Percentiles rank a stretch among this genome's conserved stretches.
These are phyloP conservation scores for Cyberlindnera mississippiensis DNA, from an alignment of 805 yeast species.

Conservation along the genomic window DNA sequence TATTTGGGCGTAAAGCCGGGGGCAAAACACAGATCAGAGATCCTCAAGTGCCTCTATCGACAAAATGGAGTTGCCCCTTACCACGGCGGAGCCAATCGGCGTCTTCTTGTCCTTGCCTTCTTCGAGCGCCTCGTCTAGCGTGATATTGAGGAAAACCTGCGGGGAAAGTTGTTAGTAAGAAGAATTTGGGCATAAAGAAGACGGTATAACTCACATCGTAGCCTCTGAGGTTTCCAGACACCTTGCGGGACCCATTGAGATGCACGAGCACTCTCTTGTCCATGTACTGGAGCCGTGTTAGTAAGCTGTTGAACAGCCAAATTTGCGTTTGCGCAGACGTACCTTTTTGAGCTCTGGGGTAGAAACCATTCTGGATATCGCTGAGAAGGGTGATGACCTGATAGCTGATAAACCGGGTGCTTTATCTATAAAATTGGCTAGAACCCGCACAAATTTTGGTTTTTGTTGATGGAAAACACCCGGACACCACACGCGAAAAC, in stretches of 20 bases:
- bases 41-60: constrained; percentile 49
- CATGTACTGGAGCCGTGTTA: constrained; percentile 49
- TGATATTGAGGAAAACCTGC: constrained; percentile 65
- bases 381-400: background rate
- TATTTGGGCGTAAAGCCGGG: too few relatives aligned
- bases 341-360: constrained; percentile 58
- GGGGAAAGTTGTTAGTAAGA: constrained; percentile 2
- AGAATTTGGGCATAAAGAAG: background rate
- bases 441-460: too few relatives aligned
- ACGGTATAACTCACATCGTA: constrained; percentile 45
- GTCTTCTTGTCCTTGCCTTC: constrained; percentile 44
- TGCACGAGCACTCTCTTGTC: constrained; percentile 72
- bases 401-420: too few relatives aligned
- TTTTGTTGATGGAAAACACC: background rate
- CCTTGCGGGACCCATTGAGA: constrained; percentile 72
- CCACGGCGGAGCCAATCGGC: constrained; percentile 64
- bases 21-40: constrained; percentile 11
- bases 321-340: constrained; percentile 18
- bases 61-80: constrained; percentile 76
- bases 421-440: too few relatives aligned
- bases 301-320: too few relatives aligned
- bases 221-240: constrained; percentile 81
- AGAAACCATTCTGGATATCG: constrained; percentile 42
- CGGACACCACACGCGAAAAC: background rate
- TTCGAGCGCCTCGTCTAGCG: constrained; percentile 68